Percentiles rank a stretch among this genome's conserved stretches.
These are phyloP conservation scores for Aureobasidium sp. DNA, from an alignment of 2,329 filamentous ascomycete species.

Conservation along the genomic window DNA sequence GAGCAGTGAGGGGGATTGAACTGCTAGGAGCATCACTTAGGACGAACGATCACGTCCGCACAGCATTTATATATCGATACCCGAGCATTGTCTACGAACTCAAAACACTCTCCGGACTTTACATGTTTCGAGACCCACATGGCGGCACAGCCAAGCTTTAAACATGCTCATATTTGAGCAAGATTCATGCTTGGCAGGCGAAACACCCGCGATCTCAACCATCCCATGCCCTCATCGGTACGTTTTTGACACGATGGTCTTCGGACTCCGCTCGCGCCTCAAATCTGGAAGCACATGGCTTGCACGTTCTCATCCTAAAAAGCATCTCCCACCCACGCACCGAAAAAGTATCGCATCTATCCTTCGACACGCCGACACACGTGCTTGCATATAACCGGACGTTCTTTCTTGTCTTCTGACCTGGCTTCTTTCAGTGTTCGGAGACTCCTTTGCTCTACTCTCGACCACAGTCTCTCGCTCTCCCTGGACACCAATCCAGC, in stretches of 20 bases:
- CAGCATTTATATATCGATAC: background rate
- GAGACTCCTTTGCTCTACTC: background rate
- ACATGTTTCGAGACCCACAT: constrained; percentile 13
- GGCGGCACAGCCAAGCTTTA: background rate
- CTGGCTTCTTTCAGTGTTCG: background rate
- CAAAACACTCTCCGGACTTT: background rate
- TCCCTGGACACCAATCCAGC: background rate
- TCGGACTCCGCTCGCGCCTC: background rate
- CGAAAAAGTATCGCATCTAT: background rate
- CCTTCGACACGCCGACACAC: background rate
- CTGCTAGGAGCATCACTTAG: background rate
- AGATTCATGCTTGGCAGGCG: constrained; percentile 9
- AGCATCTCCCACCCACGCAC: background rate
- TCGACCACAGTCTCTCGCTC: background rate
- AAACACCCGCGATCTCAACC: background rate
- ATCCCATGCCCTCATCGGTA: constrained; percentile 1
- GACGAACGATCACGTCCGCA: background rate
- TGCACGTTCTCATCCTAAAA: background rate
- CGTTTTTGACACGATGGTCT: background rate
- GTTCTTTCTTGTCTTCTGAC: background rate
- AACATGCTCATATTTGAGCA: constrained; percentile 14
- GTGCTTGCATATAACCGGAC: background rate
- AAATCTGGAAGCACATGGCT: constrained; percentile 5
- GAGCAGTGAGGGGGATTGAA: constrained; percentile 24
- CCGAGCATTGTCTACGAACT: background rate